phyloP scores from a whole-genome alignment of 2,329 filamentous ascomycete species.

The Cladosporium sp. region DNA sequence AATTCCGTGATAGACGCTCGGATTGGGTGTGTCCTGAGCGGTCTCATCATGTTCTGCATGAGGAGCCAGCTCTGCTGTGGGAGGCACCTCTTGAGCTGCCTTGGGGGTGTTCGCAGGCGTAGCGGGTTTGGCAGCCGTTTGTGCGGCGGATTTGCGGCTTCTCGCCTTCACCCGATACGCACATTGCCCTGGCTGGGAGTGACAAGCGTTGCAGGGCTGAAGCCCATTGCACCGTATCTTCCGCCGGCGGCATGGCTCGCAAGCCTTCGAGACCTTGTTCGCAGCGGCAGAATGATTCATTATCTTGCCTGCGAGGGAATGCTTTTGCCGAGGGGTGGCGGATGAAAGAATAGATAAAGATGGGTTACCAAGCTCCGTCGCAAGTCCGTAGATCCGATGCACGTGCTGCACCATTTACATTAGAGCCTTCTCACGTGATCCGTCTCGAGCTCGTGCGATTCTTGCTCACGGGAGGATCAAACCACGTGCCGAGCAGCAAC shows the following conservation, averaged over 20 bases:
- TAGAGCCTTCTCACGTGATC: no score
- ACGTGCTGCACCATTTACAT: no score
- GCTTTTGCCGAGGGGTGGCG: no score
- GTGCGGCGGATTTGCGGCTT: background rate
- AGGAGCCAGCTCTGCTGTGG: background rate
- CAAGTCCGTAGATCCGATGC: no score
- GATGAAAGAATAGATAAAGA: no score
- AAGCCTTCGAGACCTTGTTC: conserved; percentile 6
- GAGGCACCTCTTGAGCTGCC: no score
- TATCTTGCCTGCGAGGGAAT: no score
- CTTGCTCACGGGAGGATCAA: no score
- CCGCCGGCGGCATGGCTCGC: conserved; percentile 11
- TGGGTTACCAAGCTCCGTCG: no score
- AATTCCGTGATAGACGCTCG: conserved; percentile 9
- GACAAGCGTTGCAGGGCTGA: conserved; percentile 10
- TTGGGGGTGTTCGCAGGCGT: background rate
- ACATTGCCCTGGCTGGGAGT: conserved; percentile 2
- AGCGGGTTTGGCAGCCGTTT: background rate
- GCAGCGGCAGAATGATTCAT: background rate
- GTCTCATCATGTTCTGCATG: background rate
- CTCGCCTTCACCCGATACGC: conserved; percentile 7
- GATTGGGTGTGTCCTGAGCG: background rate
- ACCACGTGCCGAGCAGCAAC: no score
- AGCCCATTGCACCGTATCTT: conserved; percentile 11
- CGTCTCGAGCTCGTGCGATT: no score